phyloP scores from a whole-genome alignment of 1,284 basidiomycete species.

The Nidula niveotomentosa region DNA sequence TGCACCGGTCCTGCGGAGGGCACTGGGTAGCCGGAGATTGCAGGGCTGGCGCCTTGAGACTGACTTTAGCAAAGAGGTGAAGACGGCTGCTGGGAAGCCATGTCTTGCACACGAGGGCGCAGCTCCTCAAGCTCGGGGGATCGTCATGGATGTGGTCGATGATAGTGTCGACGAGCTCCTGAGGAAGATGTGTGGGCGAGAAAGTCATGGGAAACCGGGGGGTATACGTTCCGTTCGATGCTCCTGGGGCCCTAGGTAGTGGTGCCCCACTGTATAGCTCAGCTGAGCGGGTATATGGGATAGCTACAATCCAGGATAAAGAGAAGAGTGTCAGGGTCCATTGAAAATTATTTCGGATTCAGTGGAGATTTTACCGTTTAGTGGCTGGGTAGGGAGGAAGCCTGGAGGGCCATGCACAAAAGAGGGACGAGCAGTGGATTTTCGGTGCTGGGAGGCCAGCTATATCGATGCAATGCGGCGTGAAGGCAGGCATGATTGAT shows the following conservation, averaged over 20 bases:
- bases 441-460: background rate
- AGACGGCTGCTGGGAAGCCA: constrained; percentile 26
- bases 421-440: constrained; percentile 3
- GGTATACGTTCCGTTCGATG: background rate
- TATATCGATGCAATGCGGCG: constrained; percentile 15
- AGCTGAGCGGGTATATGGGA: too few relatives aligned
- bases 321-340: too few relatives aligned
- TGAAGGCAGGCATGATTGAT: constrained; percentile 21
- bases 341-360: too few relatives aligned
- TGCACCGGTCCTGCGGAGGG: constrained; percentile 20
- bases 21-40: constrained; percentile 15
- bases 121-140: constrained; percentile 14
- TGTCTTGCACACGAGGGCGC: constrained; percentile 22
- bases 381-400: background rate
- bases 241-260: too few relatives aligned
- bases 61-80: constrained; percentile 27
- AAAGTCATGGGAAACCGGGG: background rate
- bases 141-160: constrained; percentile 28
- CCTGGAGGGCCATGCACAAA: constrained; percentile 2
- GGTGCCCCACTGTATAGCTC: too few relatives aligned
- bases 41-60: constrained; percentile 23
- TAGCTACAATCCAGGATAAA: too few relatives aligned
- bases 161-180: constrained; percentile 31
- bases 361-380: background rate
- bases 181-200: constrained; percentile 17